Conservation (phyloP, 805 yeast genomes). For the Metschnikowia dekortorum region DNA sequence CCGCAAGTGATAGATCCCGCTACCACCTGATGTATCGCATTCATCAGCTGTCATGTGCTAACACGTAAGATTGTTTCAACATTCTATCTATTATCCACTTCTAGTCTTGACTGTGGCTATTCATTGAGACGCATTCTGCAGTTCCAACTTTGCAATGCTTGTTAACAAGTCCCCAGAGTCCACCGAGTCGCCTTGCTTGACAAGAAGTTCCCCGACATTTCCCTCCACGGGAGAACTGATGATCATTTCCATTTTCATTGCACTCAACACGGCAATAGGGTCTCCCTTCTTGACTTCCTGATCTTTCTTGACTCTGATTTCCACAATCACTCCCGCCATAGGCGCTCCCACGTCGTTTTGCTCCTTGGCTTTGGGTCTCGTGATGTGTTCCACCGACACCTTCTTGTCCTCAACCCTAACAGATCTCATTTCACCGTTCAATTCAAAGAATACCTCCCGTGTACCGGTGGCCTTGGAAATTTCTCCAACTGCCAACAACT, state of each 20-base stretch:
- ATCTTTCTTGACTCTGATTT: constrained; percentile 85
- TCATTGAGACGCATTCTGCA: too few species aligned
- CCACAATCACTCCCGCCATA: constrained; percentile 98
- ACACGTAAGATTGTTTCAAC: not conserved
- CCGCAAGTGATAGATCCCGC: not conserved
- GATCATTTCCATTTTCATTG: constrained; percentile 99
- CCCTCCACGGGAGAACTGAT: constrained; percentile 90
- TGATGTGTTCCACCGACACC: constrained; percentile 76
- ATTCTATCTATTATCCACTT: not conserved
- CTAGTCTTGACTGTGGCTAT: not conserved
- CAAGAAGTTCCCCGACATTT: constrained; percentile 67
- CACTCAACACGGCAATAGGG: constrained; percentile 87
- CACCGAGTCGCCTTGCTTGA: constrained; percentile 90
- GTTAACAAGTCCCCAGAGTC: constrained; percentile 87
- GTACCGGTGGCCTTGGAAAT: constrained; percentile 78
- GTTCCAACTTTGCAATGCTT: constrained; percentile 23
- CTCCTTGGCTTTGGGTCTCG: constrained; percentile 90
- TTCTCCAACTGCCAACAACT: constrained; percentile 90
- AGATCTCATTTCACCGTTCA: constrained; percentile 97
- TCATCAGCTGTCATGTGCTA: too few species aligned
- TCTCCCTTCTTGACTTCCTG: constrained; percentile 93
- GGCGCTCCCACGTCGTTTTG: constrained; percentile 96
- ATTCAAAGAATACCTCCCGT: constrained; percentile 95
- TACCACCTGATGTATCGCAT: not conserved
- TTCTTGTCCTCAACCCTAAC: constrained; percentile 86